A percentile compares a stretch with the other conserved stretches of the same genome.
These are phyloP conservation scores for Microdochium bolleyi DNA, from an alignment of 2,329 filamentous ascomycete species.

Conservation along the genomic window DNA sequence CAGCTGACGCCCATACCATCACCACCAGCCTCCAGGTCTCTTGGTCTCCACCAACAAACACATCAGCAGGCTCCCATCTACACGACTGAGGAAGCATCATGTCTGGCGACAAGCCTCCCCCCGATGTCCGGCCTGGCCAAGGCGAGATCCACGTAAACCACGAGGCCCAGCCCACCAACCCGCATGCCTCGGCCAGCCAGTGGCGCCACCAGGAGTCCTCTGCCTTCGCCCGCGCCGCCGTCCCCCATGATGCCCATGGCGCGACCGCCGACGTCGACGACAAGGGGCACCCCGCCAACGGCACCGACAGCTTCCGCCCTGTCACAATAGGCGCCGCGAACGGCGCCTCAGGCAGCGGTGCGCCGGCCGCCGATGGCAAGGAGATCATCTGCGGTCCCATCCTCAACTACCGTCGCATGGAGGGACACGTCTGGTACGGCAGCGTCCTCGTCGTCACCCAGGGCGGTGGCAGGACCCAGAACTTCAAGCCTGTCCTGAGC, in stretches of 20 bases:
- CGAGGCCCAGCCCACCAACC: slow-evolving; percentile 33
- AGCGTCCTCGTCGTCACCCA: slow-evolving; percentile 78
- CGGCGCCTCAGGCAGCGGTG: slow-evolving; percentile 15
- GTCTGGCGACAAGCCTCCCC: neutral
- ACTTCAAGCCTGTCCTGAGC: slow-evolving; percentile 49
- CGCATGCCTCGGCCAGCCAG: slow-evolving; percentile 45
- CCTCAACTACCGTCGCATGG: slow-evolving; percentile 71
- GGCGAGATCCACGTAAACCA: slow-evolving; percentile 15
- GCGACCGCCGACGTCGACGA: slow-evolving; percentile 21
- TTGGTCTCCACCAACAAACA: no score
- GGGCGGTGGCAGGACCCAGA: slow-evolving; percentile 55
- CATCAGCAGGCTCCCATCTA: no score
- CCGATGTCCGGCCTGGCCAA: neutral
- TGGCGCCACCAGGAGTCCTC: slow-evolving; percentile 60
- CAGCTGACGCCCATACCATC: no score
- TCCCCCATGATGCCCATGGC: slow-evolving; percentile 21
- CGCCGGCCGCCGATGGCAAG: slow-evolving; percentile 31
- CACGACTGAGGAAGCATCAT: neutral
- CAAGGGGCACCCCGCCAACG: slow-evolving; percentile 33
- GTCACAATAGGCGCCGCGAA: slow-evolving; percentile 37
- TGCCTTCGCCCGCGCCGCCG: slow-evolving; percentile 41
- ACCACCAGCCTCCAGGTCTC: no score
- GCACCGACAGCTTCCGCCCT: slow-evolving; percentile 35
- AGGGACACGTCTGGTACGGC: slow-evolving; percentile 65
- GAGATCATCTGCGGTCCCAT: slow-evolving; percentile 66